A percentile compares a stretch with the other conserved stretches of the same genome.
phyloP scores from a whole-genome alignment of 345 rosid species.

The Dimocarpus longan region DNA sequence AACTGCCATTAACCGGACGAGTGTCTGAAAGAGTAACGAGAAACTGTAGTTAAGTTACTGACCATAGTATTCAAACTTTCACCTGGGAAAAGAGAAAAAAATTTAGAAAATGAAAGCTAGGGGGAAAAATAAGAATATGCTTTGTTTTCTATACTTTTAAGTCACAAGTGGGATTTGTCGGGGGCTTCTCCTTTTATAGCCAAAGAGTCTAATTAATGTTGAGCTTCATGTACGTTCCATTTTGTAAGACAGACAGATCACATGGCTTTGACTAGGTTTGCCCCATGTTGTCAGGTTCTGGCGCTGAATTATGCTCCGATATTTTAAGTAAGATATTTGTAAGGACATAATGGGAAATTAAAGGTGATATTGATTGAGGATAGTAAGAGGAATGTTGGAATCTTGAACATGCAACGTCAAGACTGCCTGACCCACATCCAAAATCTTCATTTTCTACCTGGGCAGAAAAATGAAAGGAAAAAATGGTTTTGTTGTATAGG shows the following conservation, averaged over 20 bases:
- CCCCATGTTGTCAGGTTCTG: slow-evolving; percentile 37
- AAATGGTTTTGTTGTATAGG: neutral
- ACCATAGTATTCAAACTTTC: slow-evolving; percentile 28
- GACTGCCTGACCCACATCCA: slow-evolving; percentile 34
- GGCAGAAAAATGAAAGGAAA: neutral
- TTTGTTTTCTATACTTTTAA: slow-evolving; percentile 13
- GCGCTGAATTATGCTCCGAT: slow-evolving; percentile 11
- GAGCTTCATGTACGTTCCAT: slow-evolving; percentile 41
- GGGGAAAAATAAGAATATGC: neutral
- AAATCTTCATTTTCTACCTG: slow-evolving; percentile 2
- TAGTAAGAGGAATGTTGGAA: slow-evolving; percentile 21
- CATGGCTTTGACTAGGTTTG: slow-evolving; percentile 35
- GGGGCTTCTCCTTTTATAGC: slow-evolving; percentile 44
- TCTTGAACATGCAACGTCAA: slow-evolving; percentile 31
- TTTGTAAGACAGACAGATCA: slow-evolving; percentile 27
- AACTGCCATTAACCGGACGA: neutral
- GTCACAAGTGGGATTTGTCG: slow-evolving; percentile 17
- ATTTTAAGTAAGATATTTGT: slow-evolving; percentile 1
- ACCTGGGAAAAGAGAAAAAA: slow-evolving; percentile 12
- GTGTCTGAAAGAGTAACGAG: neutral
- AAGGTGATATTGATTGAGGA: slow-evolving; percentile 42
- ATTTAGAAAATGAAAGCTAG: slow-evolving; percentile 18
- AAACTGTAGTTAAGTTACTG: slow-evolving; percentile 5
- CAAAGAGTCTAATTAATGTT: slow-evolving; percentile 15
- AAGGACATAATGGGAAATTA: neutral